Evolutionary conservation across 306 rosid species (phyloP).

Genomic region (Phaseolus lunatus): DNA sequence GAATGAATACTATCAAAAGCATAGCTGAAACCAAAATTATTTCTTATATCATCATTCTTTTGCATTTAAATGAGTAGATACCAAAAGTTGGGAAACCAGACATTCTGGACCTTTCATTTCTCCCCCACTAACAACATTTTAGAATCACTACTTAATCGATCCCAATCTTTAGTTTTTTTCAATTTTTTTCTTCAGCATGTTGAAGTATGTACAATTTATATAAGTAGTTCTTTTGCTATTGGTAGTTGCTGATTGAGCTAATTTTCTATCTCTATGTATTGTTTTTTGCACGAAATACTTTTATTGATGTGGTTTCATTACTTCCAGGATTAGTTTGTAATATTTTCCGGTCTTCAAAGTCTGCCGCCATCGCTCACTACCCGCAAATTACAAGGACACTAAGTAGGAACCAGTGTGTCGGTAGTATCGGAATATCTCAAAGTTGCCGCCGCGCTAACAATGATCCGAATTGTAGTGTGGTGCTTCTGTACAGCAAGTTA

Average conservation of each 20-base stretch:
- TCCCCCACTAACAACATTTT: neutral
- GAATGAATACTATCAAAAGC: no score
- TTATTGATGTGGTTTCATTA: neutral
- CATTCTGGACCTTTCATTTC: neutral
- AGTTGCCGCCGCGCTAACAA: neutral
- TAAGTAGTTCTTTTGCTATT: neutral
- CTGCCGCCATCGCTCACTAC: constrained; percentile 1
- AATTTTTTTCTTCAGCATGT: neutral
- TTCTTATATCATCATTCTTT: no score
- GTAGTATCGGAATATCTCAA: neutral
- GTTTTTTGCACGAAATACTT: neutral
- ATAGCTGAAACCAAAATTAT: no score
- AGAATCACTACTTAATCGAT: neutral
- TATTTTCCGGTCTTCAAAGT: constrained; percentile 20
- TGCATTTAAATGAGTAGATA: constrained; percentile 15
- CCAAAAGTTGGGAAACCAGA: constrained; percentile 5
- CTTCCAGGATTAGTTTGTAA: constrained; percentile 15
- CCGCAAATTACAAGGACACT: neutral
- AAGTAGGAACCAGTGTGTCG: neutral
- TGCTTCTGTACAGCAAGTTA: constrained; percentile 9
- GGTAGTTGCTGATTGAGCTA: constrained; percentile 17
- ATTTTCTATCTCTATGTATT: constrained; percentile 6
- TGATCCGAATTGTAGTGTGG: neutral
- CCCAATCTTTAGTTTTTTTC: neutral
- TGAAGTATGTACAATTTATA: neutral